These are phyloP conservation scores for Dactylellina haptotyla DNA, from an alignment of 2,329 filamentous ascomycete species.

Conservation along the genomic window DNA sequence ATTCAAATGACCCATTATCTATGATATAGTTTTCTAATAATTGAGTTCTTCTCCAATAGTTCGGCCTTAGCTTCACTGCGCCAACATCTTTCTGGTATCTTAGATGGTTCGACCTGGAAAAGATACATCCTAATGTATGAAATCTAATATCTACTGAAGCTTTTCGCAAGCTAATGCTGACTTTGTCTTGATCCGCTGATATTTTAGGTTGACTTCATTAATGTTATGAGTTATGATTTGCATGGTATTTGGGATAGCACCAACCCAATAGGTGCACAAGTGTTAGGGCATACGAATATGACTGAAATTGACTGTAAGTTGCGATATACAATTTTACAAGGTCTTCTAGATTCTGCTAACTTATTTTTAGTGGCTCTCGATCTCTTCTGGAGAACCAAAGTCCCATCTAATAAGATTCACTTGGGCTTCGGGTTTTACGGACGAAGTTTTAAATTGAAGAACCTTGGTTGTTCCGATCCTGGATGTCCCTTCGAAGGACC, in stretches of 20 bases:
- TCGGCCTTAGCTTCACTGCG: slow-evolving; percentile 42
- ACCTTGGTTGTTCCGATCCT: slow-evolving; percentile 56
- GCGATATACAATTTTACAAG: background rate
- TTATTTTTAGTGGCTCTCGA: slow-evolving; percentile 55
- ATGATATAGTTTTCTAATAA: background rate
- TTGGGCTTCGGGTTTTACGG: slow-evolving; percentile 56
- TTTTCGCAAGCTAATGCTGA: background rate
- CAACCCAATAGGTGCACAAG: slow-evolving; percentile 20
- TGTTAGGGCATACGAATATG: slow-evolving; percentile 53
- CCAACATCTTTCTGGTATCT: slow-evolving; percentile 54
- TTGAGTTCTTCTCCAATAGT: slow-evolving; percentile 10
- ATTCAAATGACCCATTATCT: background rate
- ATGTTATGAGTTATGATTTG: slow-evolving; percentile 51
- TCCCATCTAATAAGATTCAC: slow-evolving; percentile 47
- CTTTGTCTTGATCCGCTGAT: background rate
- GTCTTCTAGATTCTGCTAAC: slow-evolving; percentile 11
- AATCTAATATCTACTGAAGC: background rate
- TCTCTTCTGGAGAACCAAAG: slow-evolving; percentile 58
- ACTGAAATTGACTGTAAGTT: slow-evolving; percentile 54
- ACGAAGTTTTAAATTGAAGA: slow-evolving; percentile 57
- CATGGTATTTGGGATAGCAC: slow-evolving; percentile 50
- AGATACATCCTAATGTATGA: slow-evolving; percentile 39
- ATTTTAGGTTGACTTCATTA: slow-evolving; percentile 41
- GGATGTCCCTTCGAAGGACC: slow-evolving; percentile 56
- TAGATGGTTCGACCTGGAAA: slow-evolving; percentile 45